Conservation (phyloP, 495 filamentous ascomycete species). For the Mycothermus thermophilus region DNA sequence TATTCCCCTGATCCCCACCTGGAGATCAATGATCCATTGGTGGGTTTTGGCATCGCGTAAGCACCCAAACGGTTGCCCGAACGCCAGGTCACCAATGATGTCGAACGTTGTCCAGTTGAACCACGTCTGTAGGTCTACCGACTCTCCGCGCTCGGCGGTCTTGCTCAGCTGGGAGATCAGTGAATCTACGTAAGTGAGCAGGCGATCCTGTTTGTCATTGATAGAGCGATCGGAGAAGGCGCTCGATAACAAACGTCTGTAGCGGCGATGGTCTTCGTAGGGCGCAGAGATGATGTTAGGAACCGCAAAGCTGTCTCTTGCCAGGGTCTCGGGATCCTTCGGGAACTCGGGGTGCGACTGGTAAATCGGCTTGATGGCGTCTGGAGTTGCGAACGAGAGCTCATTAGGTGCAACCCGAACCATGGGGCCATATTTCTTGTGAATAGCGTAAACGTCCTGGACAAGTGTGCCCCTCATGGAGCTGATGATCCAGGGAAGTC, state of each 20-base stretch:
- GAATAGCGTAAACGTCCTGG: slow-evolving; percentile 30
- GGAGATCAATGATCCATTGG: slow-evolving; percentile 30
- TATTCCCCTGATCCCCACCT: too few relatives aligned
- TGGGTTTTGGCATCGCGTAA: slow-evolving; percentile 22
- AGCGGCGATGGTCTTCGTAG: slow-evolving; percentile 24
- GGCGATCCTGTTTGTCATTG: slow-evolving; percentile 27
- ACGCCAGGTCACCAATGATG: slow-evolving; percentile 44
- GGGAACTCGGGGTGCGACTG: neutral
- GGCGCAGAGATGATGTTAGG: slow-evolving; percentile 22
- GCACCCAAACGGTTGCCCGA: slow-evolving; percentile 43
- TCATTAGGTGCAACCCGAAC: slow-evolving; percentile 42
- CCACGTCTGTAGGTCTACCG: slow-evolving; percentile 31
- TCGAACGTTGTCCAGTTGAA: slow-evolving; percentile 46
- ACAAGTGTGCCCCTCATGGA: slow-evolving; percentile 23
- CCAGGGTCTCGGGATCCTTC: too few relatives aligned
- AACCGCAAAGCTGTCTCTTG: too few relatives aligned
- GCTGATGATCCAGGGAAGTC: slow-evolving; percentile 19
- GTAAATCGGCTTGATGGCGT: neutral
- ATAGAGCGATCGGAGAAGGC: slow-evolving; percentile 37
- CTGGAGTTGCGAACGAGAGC: slow-evolving; percentile 38
- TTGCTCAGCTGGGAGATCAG: slow-evolving; percentile 25
- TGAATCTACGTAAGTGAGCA: slow-evolving; percentile 26
- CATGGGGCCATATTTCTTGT: slow-evolving; percentile 36
- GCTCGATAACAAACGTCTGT: slow-evolving; percentile 32
- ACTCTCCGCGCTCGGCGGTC: neutral